A percentile compares a stretch with the other conserved stretches of the same genome.
These are phyloP conservation scores for Phytophthora palmivora DNA, from an alignment of 352 stramenopile species.

Conservation along the genomic window DNA sequence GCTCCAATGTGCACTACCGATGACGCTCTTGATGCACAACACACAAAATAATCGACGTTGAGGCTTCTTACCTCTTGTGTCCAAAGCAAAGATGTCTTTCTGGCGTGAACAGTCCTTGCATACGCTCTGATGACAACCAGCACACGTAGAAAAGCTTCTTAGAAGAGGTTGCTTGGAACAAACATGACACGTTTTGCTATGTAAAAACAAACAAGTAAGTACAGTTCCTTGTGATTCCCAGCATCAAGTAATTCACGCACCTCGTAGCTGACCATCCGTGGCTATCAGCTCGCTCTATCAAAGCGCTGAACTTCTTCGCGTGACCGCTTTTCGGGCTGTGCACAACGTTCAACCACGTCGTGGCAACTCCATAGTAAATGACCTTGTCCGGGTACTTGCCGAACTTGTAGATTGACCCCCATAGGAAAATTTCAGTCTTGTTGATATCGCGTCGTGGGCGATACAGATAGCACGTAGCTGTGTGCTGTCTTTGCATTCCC, in stretches of 20 bases:
- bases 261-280: constrained; percentile 31
- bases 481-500: constrained; percentile 33
- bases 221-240: constrained; percentile 12
- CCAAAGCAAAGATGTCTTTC: constrained; percentile 35
- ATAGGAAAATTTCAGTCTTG: constrained; percentile 46
- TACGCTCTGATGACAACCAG: constrained; percentile 46
- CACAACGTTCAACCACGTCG: constrained; percentile 41
- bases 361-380: constrained; percentile 43
- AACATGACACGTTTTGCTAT: constrained; percentile 43
- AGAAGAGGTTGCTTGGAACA: constrained; percentile 33
- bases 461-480: constrained; percentile 40
- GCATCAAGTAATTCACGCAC: constrained; percentile 17
- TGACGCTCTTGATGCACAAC: constrained; percentile 40
- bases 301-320: constrained; percentile 40
- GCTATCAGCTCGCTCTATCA: constrained; percentile 31
- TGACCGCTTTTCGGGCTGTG: constrained; percentile 35
- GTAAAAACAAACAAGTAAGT: constrained; percentile 7
- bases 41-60: constrained; percentile 36
- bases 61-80: constrained; percentile 34
- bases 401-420: constrained; percentile 41
- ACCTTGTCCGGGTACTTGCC: constrained; percentile 37
- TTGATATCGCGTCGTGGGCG: constrained; percentile 30
- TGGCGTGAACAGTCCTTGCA: constrained; percentile 45
- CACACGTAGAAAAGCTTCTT: constrained; percentile 30
- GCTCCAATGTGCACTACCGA: constrained; percentile 28